phyloP scores from a whole-genome alignment of 1,139 yeast species.

The Candida tetrigidarum region DNA sequence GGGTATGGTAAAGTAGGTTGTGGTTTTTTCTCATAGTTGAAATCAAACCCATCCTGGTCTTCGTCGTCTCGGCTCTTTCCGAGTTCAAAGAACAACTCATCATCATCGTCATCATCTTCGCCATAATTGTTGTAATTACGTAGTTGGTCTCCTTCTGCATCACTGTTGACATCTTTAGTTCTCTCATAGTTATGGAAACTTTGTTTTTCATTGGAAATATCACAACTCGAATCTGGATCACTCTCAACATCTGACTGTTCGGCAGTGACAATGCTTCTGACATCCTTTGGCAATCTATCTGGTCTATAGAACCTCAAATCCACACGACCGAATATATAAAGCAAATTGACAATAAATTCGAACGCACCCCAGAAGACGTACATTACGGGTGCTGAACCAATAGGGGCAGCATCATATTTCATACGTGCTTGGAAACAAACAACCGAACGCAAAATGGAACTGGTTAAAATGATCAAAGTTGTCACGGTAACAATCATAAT shows the following conservation, averaged over 20 bases:
- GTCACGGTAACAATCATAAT: constrained; percentile 53
- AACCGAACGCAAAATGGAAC: constrained; percentile 62
- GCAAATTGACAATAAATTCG: constrained; percentile 58
- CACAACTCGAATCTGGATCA: constrained; percentile 1
- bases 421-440: constrained; percentile 48
- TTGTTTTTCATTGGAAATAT: neutral
- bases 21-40: constrained; percentile 1
- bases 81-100: constrained; percentile 6
- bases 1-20: constrained; percentile 13
- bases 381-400: constrained; percentile 56
- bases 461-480: constrained; percentile 57
- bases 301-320: constrained; percentile 84
- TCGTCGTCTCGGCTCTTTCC: constrained; percentile 9
- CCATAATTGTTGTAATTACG: neutral
- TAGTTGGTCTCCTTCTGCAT: no score
- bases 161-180: neutral
- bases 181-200: neutral
- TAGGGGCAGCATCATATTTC: constrained; percentile 27
- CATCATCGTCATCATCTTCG: constrained; percentile 10
- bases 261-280: constrained; percentile 46
- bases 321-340: constrained; percentile 64
- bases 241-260: constrained; percentile 33
- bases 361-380: constrained; percentile 66
- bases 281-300: constrained; percentile 51
- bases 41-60: constrained; percentile 15